A percentile compares a stretch with the other conserved stretches of the same genome.
Evolutionary conservation across 1,284 basidiomycete genomes (phyloP).

Genomic region (Laetiporus sulphureus): DNA sequence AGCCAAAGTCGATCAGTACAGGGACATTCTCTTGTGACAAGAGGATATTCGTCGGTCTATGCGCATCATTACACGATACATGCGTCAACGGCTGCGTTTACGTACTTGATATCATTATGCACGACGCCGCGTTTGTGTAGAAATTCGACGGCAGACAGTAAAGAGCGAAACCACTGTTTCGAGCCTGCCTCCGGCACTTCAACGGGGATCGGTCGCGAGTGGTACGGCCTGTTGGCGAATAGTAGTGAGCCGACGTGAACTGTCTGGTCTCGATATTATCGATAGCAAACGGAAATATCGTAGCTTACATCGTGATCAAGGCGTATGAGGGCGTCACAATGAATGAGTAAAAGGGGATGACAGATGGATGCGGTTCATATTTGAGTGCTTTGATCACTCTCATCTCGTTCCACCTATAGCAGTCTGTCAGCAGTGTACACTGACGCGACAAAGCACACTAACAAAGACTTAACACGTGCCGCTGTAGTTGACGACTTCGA

Average conservation of each 20-base stretch:
- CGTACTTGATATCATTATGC: constrained; percentile 93
- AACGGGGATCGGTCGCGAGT: constrained; percentile 76
- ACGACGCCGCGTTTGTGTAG: constrained; percentile 83
- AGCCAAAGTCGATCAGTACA: constrained; percentile 88
- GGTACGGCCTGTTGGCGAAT: constrained; percentile 50
- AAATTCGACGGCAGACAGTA: constrained; percentile 85
- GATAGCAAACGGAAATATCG: no score
- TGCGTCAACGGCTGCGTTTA: constrained; percentile 9
- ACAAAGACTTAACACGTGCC: constrained; percentile 83
- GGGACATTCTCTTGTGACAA: constrained; percentile 69
- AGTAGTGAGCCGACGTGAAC: constrained; percentile 5
- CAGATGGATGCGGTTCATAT: constrained; percentile 79
- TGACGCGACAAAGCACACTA: constrained; percentile 23
- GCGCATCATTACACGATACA: constrained; percentile 1
- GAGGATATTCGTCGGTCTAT: constrained; percentile 83
- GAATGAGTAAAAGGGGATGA: constrained; percentile 89
- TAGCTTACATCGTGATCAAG: constrained; percentile 81
- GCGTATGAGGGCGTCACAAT: constrained; percentile 88
- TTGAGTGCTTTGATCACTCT: constrained; percentile 82
- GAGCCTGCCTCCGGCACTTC: constrained; percentile 74
- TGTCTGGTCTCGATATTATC: no score
- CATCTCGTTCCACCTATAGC: constrained; percentile 85
- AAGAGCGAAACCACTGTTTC: constrained; percentile 77
- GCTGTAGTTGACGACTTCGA: constrained; percentile 75
- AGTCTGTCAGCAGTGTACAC: constrained; percentile 1